Base-by-base conservation (phyloP, 208 protist genomes). In the Wallacemonas sp. region DNA sequence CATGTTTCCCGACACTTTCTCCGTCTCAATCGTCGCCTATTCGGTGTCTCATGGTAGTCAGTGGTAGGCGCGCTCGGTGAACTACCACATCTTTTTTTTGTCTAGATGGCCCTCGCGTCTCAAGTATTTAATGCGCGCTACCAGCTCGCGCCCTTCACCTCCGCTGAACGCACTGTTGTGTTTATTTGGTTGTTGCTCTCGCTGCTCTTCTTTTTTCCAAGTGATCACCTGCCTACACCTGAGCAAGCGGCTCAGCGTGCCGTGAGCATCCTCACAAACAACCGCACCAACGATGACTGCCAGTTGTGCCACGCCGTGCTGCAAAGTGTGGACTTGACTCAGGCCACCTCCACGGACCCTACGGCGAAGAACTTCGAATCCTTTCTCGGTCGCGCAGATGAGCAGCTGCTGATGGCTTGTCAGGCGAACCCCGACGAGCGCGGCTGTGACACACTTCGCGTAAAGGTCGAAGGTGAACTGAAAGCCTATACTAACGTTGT, bases 261-360 rank as follows among this genome's bases (percentile, higher is more conserved):
- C 4, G 30, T 42, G 53, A 36, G 15, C 15, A 13, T 59, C 5
- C 53, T 59, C n/a, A 59, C 24, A 19, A 6, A 29, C 6, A 34
- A 39, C 39, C 4, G 30, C 26, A 44, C 57, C 37, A 45, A 3
- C 6, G 42, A 52, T 15, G 37, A 57, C 27, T 83, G 77, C 54
- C 63, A 67, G 9, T 19, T 71, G 33, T 83, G 77, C 53, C 66
- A 73, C 6, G 55, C 63, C 9, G 60, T 76, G 8, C 63, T 83
- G 33, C 52, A 79, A 39, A 61, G 61, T 33, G 41, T 83, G 12
- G 77, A 83, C 34, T 3, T 62, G 8, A 61, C 63, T 1, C 64
- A 72, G 33, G 53, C 58, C 21, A 13, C 39, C 0, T 42, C 63
- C 3, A 10, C 33, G 8, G 57, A 73, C 26, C 24, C 19, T 9